phyloP scores from a whole-genome alignment of 345 rosid genomes.

The Melastoma malabathricum region DNA sequence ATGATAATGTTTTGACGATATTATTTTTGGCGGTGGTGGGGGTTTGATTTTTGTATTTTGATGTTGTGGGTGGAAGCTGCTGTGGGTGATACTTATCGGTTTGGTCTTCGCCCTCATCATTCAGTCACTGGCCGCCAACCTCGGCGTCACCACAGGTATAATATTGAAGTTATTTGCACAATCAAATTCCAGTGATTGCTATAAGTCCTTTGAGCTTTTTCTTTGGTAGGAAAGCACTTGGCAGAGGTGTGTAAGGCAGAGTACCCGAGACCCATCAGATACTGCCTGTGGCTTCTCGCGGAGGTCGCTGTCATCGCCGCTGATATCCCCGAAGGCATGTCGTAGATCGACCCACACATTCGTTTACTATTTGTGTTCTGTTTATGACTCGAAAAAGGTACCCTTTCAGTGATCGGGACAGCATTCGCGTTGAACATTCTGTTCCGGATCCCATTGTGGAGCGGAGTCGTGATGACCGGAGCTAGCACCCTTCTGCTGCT shows the following conservation, averaged over 20 bases:
- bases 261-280: slow-evolving; percentile 37
- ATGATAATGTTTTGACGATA: background rate
- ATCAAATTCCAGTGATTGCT: too few species aligned
- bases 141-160: slow-evolving; percentile 62
- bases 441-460: slow-evolving; percentile 38
- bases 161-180: too few species aligned
- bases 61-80: slow-evolving; percentile 19
- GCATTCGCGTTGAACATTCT: slow-evolving; percentile 47
- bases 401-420: slow-evolving; percentile 43
- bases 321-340: slow-evolving; percentile 60
- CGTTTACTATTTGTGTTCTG: background rate
- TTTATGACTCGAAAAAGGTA: background rate
- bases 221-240: slow-evolving; percentile 41
- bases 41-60: too few species aligned
- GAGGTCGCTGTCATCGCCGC: slow-evolving; percentile 61
- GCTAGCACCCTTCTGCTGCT: slow-evolving; percentile 47
- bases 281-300: slow-evolving; percentile 53
- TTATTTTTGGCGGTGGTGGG: too few species aligned
- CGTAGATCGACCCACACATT: background rate
- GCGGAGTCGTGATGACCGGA: slow-evolving; percentile 47
- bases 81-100: slow-evolving; percentile 53
- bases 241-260: slow-evolving; percentile 59
- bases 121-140: slow-evolving; percentile 62
- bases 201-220: too few species aligned
- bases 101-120: slow-evolving; percentile 53